These are phyloP conservation scores for Hordeum vulgare DNA, from an alignment of 176 grass and related monocot species.

Conservation along the genomic window MorexV3_pseudomolecules_assembly NC_058524.1:617574396-617574895, in stretches of 20 bases:
- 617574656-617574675: background rate
- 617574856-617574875: too few relatives aligned
- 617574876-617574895: too few relatives aligned
- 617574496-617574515: background rate
- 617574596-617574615: background rate
- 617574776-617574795: too few relatives aligned
- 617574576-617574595: background rate
- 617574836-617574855: too few relatives aligned
- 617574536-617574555: background rate
- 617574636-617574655: background rate
- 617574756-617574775: too few relatives aligned
- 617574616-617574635: background rate
- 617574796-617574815: too few relatives aligned
- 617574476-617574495: background rate
- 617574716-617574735: background rate
- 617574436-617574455: background rate
- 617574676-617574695: too few relatives aligned
- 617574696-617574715: too few relatives aligned
- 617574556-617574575: background rate
- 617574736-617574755: background rate
- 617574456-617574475: background rate
- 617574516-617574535: fast-evolving
- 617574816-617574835: too few relatives aligned
- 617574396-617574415: too few relatives aligned
- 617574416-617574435: background rate